These are phyloP conservation scores for Lachancea quebecensis DNA, from an alignment of 805 yeast species.

Conservation along the genomic window DNA sequence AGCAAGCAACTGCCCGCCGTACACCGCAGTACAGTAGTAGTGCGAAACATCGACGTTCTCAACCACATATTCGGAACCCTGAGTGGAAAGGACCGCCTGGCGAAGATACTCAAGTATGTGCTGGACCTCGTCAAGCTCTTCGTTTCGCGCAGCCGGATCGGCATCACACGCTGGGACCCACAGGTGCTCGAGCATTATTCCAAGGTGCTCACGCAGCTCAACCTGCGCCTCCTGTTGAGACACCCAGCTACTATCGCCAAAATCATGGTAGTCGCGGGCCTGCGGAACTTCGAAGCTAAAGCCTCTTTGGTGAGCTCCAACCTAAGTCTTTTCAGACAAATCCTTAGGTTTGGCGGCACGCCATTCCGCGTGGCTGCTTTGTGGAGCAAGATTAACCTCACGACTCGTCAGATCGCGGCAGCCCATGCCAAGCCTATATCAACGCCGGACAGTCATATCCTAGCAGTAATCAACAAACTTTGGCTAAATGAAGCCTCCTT, in stretches of 20 bases:
- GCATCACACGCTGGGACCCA: slow-evolving; percentile 24
- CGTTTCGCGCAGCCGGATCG: slow-evolving; percentile 36
- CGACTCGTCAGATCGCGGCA: slow-evolving; percentile 10
- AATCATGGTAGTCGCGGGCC: slow-evolving; percentile 10
- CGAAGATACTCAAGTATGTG: slow-evolving; percentile 55
- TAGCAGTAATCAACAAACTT: slow-evolving; percentile 17
- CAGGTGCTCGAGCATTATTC: slow-evolving; percentile 24
- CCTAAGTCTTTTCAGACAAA: slow-evolving; percentile 54
- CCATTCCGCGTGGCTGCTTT: slow-evolving; percentile 49
- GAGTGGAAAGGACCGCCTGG: slow-evolving; percentile 66
- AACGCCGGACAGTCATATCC: background rate
- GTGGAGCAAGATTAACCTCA: slow-evolving; percentile 27
- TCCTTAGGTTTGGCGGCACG: slow-evolving; percentile 62
- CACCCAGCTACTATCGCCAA: slow-evolving; percentile 16
- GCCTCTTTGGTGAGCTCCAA: slow-evolving; percentile 38
- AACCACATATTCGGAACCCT: slow-evolving; percentile 47
- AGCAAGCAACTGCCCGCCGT: background rate
- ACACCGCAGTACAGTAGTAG: background rate
- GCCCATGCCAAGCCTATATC: background rate
- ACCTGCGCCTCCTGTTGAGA: slow-evolving; percentile 8
- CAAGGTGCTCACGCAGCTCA: slow-evolving; percentile 14
- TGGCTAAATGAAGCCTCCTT: slow-evolving; percentile 42
- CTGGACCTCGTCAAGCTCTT: slow-evolving; percentile 46
- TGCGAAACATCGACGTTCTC: slow-evolving; percentile 37
- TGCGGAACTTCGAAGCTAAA: slow-evolving; percentile 17